Conservation (phyloP, 495 filamentous ascomycete species). For the Talaromyces stipitatus region DNA sequence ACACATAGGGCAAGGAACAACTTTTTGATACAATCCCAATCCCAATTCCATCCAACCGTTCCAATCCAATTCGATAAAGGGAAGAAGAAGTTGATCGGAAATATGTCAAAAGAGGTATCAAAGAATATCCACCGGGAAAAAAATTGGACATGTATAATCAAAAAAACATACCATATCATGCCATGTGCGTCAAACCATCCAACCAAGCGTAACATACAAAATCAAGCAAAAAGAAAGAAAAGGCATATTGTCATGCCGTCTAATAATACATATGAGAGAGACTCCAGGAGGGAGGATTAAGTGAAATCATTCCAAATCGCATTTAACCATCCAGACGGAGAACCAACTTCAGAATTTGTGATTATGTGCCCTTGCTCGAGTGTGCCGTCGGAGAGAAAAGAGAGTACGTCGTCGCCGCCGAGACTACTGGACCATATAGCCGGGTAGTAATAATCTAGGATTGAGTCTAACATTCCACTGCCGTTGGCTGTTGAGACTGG, state of each 20-base stretch:
- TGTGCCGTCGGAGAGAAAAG: constrained; percentile 40
- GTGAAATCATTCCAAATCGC: constrained; percentile 31
- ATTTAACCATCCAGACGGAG: constrained; percentile 35
- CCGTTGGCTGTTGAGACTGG: constrained; percentile 1
- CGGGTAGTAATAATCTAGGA: constrained; percentile 12
- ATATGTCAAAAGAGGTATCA: neutral
- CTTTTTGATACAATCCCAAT: neutral
- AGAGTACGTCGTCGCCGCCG: constrained; percentile 39
- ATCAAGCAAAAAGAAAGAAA: neutral
- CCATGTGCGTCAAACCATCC: too few relatives aligned
- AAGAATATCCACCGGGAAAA: too few relatives aligned
- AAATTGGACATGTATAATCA: neutral
- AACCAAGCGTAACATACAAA: neutral
- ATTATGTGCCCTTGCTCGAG: constrained; percentile 25
- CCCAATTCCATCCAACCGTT: too few relatives aligned
- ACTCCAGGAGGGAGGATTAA: neutral
- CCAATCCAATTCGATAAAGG: neutral
- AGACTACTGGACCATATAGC: constrained; percentile 29
- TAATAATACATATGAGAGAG: neutral
- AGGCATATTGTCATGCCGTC: neutral
- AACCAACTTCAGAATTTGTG: constrained; percentile 26
- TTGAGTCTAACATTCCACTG: neutral
- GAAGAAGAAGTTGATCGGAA: neutral
- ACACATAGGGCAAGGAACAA: neutral
- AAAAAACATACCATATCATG: too few relatives aligned